phyloP scores from a whole-genome alignment of 495 filamentous ascomycete species.

The Cladorrhinum samala region DNA sequence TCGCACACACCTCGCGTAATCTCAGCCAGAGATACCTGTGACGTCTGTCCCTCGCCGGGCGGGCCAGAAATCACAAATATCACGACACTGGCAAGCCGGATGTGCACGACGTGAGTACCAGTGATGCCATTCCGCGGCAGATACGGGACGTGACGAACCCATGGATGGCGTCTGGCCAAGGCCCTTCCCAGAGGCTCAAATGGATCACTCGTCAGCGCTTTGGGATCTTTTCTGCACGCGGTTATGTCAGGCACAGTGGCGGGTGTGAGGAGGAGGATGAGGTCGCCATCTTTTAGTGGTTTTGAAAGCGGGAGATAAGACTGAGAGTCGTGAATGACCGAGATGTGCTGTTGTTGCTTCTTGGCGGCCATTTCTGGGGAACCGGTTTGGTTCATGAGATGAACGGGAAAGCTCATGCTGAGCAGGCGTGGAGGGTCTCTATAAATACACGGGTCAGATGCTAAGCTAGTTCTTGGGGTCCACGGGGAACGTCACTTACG shows the following conservation, averaged over 20 bases:
- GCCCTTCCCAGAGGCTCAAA: conserved; percentile 55
- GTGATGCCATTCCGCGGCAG: conserved; percentile 52
- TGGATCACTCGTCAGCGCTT: conserved; percentile 39
- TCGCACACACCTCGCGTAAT: conserved; percentile 39
- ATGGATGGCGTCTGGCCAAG: conserved; percentile 46
- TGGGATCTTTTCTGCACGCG: conserved; percentile 5
- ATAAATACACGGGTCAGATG: not conserved
- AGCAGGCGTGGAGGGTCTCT: not conserved
- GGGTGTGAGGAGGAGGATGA: conserved; percentile 55
- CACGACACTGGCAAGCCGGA: conserved; percentile 48
- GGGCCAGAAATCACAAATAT: conserved; percentile 48
- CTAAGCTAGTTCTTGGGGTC: not conserved
- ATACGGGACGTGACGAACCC: conserved; percentile 57
- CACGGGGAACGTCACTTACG: conserved; percentile 1
- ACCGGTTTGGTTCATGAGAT: not conserved
- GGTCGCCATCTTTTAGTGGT: conserved; percentile 39
- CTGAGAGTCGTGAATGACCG: conserved; percentile 30
- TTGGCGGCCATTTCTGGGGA: not conserved
- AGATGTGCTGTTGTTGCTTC: conserved; percentile 4
- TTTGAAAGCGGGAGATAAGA: conserved; percentile 37
- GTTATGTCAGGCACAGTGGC: conserved; percentile 43
- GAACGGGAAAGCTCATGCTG: not conserved
- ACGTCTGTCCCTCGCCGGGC: conserved; percentile 28
- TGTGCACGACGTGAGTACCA: conserved; percentile 52
- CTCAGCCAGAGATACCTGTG: conserved; percentile 40